Evolutionary conservation across 2,329 filamentous ascomycete species (phyloP).

Genomic region (Biscogniauxia marginata): DNA sequence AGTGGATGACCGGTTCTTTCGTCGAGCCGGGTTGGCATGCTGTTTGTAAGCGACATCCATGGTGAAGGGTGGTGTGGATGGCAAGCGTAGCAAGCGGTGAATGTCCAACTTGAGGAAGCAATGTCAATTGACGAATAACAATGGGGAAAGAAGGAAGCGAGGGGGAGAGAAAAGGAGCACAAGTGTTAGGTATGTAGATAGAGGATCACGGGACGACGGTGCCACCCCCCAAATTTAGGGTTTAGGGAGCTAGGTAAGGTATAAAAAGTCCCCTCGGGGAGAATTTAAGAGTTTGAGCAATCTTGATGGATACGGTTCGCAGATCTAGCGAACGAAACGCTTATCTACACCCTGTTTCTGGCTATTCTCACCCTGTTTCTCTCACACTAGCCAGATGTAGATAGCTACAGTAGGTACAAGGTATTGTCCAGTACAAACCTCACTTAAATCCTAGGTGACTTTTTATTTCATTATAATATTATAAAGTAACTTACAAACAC

Average conservation of each 20-base stretch:
- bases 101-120: not conserved
- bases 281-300: not conserved
- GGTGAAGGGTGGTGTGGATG: slow-evolving; percentile 5
- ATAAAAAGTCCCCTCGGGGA: not conserved
- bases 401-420: too few relatives aligned
- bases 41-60: slow-evolving; percentile 64
- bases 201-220: not conserved
- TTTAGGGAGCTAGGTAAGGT: not conserved
- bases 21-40: slow-evolving; percentile 55
- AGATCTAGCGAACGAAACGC: not conserved
- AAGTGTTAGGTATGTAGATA: not conserved
- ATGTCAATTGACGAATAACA: not conserved
- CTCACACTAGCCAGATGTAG: too few relatives aligned
- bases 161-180: not conserved
- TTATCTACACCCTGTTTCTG: too few relatives aligned
- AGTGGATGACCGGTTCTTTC: slow-evolving; percentile 57
- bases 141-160: not conserved
- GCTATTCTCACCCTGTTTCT: too few relatives aligned
- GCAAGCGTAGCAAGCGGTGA: not conserved
- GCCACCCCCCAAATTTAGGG: not conserved
- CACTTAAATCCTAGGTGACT: too few relatives aligned
- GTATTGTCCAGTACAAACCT: too few relatives aligned
- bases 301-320: not conserved
- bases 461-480: too few relatives aligned
- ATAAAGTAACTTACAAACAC: too few relatives aligned